Evolutionary conservation across 495 filamentous ascomycete species (phyloP).

Genomic region (Trichoderma orchidacearum): DNA sequence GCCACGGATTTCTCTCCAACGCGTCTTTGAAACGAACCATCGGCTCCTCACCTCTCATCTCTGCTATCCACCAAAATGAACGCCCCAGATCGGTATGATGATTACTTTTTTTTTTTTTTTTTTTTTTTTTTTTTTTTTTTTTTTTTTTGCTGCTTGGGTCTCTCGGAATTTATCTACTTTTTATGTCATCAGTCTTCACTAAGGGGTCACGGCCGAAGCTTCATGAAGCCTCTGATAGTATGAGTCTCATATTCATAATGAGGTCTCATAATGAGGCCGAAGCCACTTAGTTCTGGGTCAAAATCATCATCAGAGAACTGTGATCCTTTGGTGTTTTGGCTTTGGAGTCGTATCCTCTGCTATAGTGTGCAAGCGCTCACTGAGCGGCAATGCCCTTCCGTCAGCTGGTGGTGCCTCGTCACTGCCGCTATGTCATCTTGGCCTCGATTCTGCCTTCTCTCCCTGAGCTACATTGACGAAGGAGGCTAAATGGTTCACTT

Average conservation of each 20-base stretch:
- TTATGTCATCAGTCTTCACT: too few species aligned
- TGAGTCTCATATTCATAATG: too few species aligned
- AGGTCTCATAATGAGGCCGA: too few species aligned
- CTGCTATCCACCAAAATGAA: slow-evolving; percentile 36
- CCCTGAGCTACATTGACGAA: too few species aligned
- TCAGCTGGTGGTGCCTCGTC: neutral
- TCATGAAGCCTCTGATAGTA: too few species aligned
- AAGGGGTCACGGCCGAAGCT: too few species aligned
- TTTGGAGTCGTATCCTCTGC: neutral
- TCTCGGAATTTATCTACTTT: too few species aligned
- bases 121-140: neutral
- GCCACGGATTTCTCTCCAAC: neutral
- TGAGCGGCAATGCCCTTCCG: neutral
- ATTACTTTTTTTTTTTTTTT: slow-evolving; percentile 3
- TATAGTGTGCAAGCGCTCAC: neutral
- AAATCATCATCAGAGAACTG: too few species aligned
- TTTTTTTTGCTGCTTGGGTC: neutral
- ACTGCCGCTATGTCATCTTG: too few species aligned
- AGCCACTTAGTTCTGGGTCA: too few species aligned
- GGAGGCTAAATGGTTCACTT: too few species aligned
- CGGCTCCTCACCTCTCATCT: neutral
- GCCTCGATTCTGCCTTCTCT: neutral
- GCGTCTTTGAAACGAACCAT: neutral
- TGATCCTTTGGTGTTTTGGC: too few species aligned
- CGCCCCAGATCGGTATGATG: slow-evolving; percentile 51